phyloP scores from a whole-genome alignment of 768 basidiomycete genomes.

The Russula sp. region DNA sequence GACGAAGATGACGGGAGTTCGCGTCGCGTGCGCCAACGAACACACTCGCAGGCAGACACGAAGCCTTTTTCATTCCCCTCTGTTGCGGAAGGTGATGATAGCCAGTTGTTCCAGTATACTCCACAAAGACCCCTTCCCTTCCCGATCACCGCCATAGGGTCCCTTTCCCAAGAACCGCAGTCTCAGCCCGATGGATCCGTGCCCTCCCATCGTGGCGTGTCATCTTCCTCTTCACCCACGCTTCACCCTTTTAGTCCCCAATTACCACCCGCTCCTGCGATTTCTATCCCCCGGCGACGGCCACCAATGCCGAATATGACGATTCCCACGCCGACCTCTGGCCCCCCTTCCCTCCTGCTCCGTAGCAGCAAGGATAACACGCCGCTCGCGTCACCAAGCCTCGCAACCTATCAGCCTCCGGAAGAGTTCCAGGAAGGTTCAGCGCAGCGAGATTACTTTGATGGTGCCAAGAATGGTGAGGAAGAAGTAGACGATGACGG shows the following conservation, averaged over 20 bases:
- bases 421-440: constrained; percentile 30
- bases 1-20: constrained; percentile 9
- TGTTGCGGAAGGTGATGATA: not conserved
- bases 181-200: not conserved
- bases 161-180: not conserved
- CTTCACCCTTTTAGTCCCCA: not conserved
- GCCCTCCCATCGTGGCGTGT: not conserved
- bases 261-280: not conserved
- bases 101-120: constrained; percentile 2
- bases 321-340: constrained; percentile 19
- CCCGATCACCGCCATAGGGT: not conserved
- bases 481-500: constrained; percentile 30
- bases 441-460: constrained; percentile 22
- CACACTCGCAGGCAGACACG: constrained; percentile 3
- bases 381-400: constrained; percentile 30
- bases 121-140: constrained; percentile 18
- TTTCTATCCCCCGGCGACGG: constrained; percentile 21
- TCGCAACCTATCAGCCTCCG: constrained; percentile 34
- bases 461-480: constrained; percentile 27
- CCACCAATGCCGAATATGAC: constrained; percentile 24
- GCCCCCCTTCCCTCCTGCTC: constrained; percentile 9
- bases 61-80: constrained; percentile 13
- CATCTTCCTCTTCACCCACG: not conserved
- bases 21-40: constrained; percentile 9
- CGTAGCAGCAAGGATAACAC: constrained; percentile 20